These are phyloP conservation scores for slime mould (Dictyostelium discoideum) DNA, from an alignment of 78 protist species.

Conservation along the genomic window dicty_2.7 NC_007090.3:2805501-2806000, in stretches of 20 bases:
- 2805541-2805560: neutral
- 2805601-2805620: neutral
- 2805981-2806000: no score
- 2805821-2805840: no score
- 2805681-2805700: neutral
- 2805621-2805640: neutral
- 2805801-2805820: neutral
- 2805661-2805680: neutral
- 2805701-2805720: neutral
- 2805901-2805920: no score
- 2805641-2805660: neutral
- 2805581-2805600: neutral
- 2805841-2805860: no score
- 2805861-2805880: no score
- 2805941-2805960: no score
- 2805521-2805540: neutral
- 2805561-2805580: neutral
- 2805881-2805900: no score
- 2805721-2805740: constrained; percentile 35
- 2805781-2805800: no score
- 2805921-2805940: no score
- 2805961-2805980: no score
- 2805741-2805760: constrained; percentile 68
- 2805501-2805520: constrained; percentile 24
- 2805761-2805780: neutral